phyloP scores from a whole-genome alignment of 1,284 basidiomycete species.

The Kwoniella shivajii region DNA sequence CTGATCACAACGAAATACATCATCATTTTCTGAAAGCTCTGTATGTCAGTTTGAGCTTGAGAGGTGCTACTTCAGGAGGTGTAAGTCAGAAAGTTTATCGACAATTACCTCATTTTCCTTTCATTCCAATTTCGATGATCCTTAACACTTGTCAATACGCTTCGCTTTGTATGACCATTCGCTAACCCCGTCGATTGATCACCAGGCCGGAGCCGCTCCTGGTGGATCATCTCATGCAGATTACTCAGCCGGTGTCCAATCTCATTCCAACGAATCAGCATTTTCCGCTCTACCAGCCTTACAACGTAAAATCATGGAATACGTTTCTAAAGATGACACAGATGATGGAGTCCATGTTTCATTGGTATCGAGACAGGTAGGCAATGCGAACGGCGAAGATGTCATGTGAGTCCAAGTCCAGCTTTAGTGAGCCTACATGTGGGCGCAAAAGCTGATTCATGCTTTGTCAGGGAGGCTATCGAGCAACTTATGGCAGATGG shows the following conservation, averaged over 20 bases:
- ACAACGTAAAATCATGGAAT: conserved; percentile 67
- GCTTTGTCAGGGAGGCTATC: conserved; percentile 61
- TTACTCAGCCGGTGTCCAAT: conserved; percentile 34
- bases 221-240: conserved; percentile 30
- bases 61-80: conserved; percentile 55
- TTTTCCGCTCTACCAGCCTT: conserved; percentile 64
- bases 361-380: conserved; percentile 57
- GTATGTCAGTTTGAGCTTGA: conserved; percentile 56
- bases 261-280: conserved; percentile 17
- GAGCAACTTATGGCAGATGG: conserved; percentile 71
- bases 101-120: background rate
- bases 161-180: too few relatives aligned
- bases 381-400: conserved; percentile 29
- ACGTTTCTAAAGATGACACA: conserved; percentile 57
- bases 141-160: background rate
- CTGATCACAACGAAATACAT: conserved; percentile 76
- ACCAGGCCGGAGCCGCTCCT: conserved; percentile 9
- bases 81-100: conserved; percentile 25
- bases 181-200: too few relatives aligned
- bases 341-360: conserved; percentile 67
- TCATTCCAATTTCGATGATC: background rate
- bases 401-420: conserved; percentile 54
- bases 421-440: background rate
- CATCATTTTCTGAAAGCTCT: conserved; percentile 72
- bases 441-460: conserved; percentile 10